Base-by-base conservation (phyloP, 345 rosid genomes). In the Acer saccharum region DNA sequence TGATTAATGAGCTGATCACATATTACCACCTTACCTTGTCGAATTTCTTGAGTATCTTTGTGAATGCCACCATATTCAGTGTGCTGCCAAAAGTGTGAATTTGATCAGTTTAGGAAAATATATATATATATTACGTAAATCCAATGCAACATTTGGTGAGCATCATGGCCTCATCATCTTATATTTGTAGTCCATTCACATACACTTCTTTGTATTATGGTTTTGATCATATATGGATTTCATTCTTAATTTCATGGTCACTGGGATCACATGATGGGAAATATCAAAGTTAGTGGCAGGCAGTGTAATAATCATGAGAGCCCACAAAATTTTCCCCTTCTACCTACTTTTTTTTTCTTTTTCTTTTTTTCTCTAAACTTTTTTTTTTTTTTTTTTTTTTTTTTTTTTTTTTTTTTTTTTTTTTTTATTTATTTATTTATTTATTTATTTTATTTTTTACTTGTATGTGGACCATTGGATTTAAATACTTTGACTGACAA, bases 31-130 rank as follows among this genome's bases (percentile, higher is more conserved):
- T 60, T 84, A 92, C 99, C 99, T 96, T 96, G 83, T 96, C 97
- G 75, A 96, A 96, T 87, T 96, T 96, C 87, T 96, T 96, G 63
- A 96, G 84, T 70, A 96, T 96, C 82, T 96, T 96, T 1, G 90
- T 83, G 65, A 94, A 96, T 16, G 99, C 98, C 81, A 89, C 79
- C 93, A 92, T 89, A 71, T 96, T 96, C 48, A 96, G 75, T 43
- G 98, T 87, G 86, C 98, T 96, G 95, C 84, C 82, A 85, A 48
- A 62, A 79, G 21, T 41, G 55, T 75, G 71, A 80, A 79, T 62
- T 43, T 16, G 16, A 29, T 14, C 8, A 17, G 29, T 32, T 17
- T 13, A 7, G 13, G 29, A 14, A n/a, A 10, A 23, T 23, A 23
- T 23, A 23, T 20, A 10, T 62, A 66, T 66, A 35, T 43, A 17